These are phyloP conservation scores for Tephrocybe sp. DNA, from an alignment of 768 basidiomycete genomes.

Conservation along the genomic window DNA sequence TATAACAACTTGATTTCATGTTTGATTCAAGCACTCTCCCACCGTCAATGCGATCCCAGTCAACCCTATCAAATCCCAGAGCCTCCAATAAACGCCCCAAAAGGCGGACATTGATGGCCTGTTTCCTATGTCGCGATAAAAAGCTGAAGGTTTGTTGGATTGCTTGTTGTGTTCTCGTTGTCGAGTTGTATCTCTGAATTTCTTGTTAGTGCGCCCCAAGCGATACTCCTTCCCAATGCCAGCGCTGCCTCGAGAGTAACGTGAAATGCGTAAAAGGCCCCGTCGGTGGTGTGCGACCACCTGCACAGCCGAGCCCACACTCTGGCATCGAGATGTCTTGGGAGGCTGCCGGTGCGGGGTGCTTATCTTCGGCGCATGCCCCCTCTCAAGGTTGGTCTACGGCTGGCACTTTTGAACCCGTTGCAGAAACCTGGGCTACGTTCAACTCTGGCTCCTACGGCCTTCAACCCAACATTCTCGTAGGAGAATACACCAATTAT, in stretches of 20 bases:
- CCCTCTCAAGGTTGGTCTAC: no score
- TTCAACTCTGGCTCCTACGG: no score
- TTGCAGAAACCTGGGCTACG: no score
- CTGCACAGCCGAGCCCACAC: not conserved
- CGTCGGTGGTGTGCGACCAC: not conserved
- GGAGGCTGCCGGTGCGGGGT: no score
- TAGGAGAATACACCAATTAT: no score
- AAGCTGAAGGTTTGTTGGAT: slow-evolving; percentile 50
- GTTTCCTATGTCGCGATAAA: slow-evolving; percentile 49
- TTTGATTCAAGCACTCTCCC: no score
- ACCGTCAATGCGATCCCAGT: no score
- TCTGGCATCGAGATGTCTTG: not conserved
- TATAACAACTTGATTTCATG: no score
- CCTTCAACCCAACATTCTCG: no score
- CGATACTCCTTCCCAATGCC: slow-evolving; percentile 2
- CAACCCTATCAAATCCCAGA: no score
- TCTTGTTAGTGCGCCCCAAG: slow-evolving; percentile 5
- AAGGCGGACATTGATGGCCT: slow-evolving; percentile 51
- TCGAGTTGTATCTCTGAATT: not conserved
- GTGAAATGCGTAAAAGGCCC: slow-evolving; percentile 7
- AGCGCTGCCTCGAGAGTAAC: slow-evolving; percentile 6
- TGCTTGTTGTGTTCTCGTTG: not conserved
- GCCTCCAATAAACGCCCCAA: slow-evolving; percentile 7
- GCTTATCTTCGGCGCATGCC: no score
- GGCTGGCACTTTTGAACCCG: no score